Evolutionary conservation across 129 eudicot species (phyloP), one percentile per base, ranked within the genome.

Genomic region (Centella asiatica): DNA sequence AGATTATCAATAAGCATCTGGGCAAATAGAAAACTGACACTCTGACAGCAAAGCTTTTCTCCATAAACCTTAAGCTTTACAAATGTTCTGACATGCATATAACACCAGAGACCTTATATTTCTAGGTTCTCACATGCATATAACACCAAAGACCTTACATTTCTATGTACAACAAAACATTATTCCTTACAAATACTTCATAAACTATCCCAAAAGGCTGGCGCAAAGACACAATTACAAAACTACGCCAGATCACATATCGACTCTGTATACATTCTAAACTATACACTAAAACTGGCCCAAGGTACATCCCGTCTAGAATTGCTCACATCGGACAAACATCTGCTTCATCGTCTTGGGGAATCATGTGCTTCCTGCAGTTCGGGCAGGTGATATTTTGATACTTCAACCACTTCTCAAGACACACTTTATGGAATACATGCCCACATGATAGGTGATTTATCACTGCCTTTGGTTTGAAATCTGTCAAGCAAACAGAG

Each of bases 311-410:
- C 23, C 10, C 63, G 34, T n/a, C 40, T 28, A 27, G 25, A 62
- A 70, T 57, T 34, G 37, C 74, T 88, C 84, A 79, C 94, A 88
- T 88, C 1, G 96, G 96, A 65, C 89, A 84, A 70, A 87, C 64
- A 49, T 81, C 77, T 48, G 79, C 96, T 58, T 57, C 10, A 78
- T 4, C 69, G 20, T 82, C 97, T 62, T 64, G 80, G 3, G 83
- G 81, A 76, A 89, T 67, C 85, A 89, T 72, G 57, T 70, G 46
- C 34, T 76, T 85, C 63, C 97, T 56, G 67, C 97, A 89, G 65
- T 83, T 85, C 17, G 97, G 97, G 80, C 97, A 89, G 13, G 95
- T 89, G 33, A 77, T 67, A 53, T 85, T 80, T 86, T 90, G 83
- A 44, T 67, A 69, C 47, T 85, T 83, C 34, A 89, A 46, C 95